phyloP scores from a whole-genome alignment of 768 basidiomycete species.

The Trametes sanguinea region DNA sequence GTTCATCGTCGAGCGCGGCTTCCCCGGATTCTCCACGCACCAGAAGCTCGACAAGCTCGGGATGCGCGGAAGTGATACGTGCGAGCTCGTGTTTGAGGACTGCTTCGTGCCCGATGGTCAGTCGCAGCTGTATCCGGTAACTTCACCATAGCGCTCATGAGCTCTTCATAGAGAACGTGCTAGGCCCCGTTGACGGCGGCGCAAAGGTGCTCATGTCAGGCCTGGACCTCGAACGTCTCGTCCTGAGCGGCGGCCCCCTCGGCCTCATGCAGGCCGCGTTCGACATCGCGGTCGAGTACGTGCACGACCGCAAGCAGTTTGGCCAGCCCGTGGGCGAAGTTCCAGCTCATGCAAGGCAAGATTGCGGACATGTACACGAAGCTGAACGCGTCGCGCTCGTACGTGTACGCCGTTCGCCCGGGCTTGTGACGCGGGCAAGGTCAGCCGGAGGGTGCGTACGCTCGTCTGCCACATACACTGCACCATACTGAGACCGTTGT shows the following conservation, averaged over 20 bases:
- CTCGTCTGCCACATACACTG: background rate
- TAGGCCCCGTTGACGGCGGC: conserved; percentile 79
- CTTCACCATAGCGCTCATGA: background rate
- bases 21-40: conserved; percentile 83
- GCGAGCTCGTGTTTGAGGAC: conserved; percentile 89
- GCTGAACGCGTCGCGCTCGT: conserved; percentile 82
- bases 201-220: conserved; percentile 93
- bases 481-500: background rate
- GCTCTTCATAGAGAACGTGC: conserved; percentile 65
- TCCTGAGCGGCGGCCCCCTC: conserved; percentile 88
- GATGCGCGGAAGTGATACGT: conserved; percentile 95
- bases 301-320: conserved; percentile 94
- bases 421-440: conserved; percentile 78
- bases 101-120: conserved; percentile 87
- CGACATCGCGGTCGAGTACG: conserved; percentile 83
- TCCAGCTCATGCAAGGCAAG: conserved; percentile 95
- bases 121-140: conserved; percentile 20
- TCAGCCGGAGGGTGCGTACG: conserved; percentile 71
- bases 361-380: conserved; percentile 96
- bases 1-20: conserved; percentile 84
- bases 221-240: conserved; percentile 87
- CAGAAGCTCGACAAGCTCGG: conserved; percentile 95
- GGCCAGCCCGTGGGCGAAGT: conserved; percentile 83
- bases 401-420: conserved; percentile 92
- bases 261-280: conserved; percentile 67